These are phyloP conservation scores for Mortierella polycephala DNA, from an alignment of 371 early-diverging fungal species.

Conservation along the genomic window DNA sequence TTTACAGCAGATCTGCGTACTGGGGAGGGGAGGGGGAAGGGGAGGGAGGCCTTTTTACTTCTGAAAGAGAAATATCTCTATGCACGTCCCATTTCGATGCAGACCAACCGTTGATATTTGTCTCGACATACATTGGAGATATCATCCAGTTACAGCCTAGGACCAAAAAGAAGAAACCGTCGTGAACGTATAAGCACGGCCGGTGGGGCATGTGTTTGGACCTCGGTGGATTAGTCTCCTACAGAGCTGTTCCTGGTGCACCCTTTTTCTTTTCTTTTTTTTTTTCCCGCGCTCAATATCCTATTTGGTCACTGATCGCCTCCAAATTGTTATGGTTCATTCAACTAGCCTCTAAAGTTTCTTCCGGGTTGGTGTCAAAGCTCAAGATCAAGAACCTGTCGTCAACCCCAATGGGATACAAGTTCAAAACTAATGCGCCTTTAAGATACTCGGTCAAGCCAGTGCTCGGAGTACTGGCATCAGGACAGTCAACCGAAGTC, in stretches of 20 bases:
- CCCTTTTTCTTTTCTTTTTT: background rate
- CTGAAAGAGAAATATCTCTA: too few relatives aligned
- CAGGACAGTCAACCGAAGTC: conserved; percentile 62
- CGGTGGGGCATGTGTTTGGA: too few relatives aligned
- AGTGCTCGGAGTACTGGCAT: conserved; percentile 61
- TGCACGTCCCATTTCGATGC: too few relatives aligned
- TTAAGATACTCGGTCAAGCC: conserved; percentile 69
- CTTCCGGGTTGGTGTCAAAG: conserved; percentile 48
- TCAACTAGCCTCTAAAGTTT: conserved; percentile 40
- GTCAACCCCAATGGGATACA: conserved; percentile 61
- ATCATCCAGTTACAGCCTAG: too few relatives aligned
- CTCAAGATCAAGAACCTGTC: conserved; percentile 58
- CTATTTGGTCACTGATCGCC: background rate
- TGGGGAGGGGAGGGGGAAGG: too few relatives aligned
- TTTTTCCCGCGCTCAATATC: conserved; percentile 1
- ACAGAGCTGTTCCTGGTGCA: too few relatives aligned
- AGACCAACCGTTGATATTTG: too few relatives aligned
- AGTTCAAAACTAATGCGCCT: conserved; percentile 75
- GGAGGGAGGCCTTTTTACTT: too few relatives aligned
- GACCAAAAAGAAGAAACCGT: too few relatives aligned
- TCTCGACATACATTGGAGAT: background rate
- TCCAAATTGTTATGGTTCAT: background rate
- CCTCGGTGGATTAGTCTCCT: too few relatives aligned
- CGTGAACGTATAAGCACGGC: too few relatives aligned
- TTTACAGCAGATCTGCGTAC: too few relatives aligned